Conservation (phyloP, 2,329 filamentous ascomycete genomes). For the Cladosporium austrohemisphaericum region DNA sequence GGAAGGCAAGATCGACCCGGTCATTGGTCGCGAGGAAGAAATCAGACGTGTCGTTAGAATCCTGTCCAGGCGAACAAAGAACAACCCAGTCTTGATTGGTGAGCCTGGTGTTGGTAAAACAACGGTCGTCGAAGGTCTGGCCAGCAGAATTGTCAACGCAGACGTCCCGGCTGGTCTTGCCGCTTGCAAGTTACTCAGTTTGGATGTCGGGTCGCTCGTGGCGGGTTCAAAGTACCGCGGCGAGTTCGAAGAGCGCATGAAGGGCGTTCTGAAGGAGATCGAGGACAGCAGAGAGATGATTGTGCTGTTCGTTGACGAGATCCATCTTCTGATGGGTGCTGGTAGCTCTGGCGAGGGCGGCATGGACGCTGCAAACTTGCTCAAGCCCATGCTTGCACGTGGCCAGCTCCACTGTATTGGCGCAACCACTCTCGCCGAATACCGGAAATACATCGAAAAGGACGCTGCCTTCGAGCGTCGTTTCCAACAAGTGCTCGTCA, state of each 20-base stretch:
- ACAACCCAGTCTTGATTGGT: conserved; percentile 97
- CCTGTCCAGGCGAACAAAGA: conserved; percentile 89
- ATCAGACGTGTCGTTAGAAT: conserved; percentile 90
- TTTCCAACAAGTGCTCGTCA: conserved; percentile 97
- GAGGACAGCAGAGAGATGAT: conserved; percentile 93
- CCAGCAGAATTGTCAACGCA: conserved; percentile 90
- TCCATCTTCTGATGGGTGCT: conserved; percentile 96
- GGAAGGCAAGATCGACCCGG: conserved; percentile 96
- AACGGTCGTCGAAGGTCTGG: conserved; percentile 92
- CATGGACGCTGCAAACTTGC: conserved; percentile 96
- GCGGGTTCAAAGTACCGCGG: conserved; percentile 97
- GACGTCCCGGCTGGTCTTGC: conserved; percentile 95
- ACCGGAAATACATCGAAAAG: conserved; percentile 98
- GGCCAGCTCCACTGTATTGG: conserved; percentile 97
- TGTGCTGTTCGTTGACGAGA: conserved; percentile 96
- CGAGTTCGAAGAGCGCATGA: conserved; percentile 99
- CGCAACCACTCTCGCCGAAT: conserved; percentile 90
- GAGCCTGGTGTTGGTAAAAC: conserved; percentile 98
- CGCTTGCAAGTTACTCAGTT: conserved; percentile 86
- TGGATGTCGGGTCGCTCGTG: conserved; percentile 91
- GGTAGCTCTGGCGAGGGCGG: conserved; percentile 91
- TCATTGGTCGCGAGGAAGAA: conserved; percentile 95
- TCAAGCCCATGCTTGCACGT: conserved; percentile 97
- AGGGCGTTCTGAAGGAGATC: conserved; percentile 96
- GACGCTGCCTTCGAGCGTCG: conserved; percentile 96